Evolutionary conservation across 176 grass and related monocot genomes (phyloP).

Genomic region (Ampelocalamus luodianensis): DNA sequence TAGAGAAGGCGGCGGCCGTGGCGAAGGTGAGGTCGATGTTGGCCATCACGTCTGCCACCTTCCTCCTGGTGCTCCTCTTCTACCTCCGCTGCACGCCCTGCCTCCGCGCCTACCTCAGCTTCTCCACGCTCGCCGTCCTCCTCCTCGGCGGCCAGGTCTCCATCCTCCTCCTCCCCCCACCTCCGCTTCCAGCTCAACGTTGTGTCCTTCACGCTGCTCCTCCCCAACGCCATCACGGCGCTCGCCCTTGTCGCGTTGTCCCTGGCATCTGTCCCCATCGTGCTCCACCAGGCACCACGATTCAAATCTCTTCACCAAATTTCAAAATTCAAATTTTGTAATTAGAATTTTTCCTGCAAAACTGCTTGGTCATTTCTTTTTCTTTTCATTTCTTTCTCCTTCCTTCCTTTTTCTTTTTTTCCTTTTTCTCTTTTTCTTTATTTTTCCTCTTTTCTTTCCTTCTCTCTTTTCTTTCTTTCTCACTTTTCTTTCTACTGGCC

Average conservation of each 20-base stretch:
- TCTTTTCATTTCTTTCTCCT: too few species aligned
- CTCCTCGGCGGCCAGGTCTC: slow-evolving; percentile 73
- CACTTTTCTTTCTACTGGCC: too few species aligned
- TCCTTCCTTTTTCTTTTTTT: too few species aligned
- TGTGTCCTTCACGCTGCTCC: slow-evolving; percentile 67
- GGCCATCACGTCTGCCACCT: slow-evolving; percentile 78
- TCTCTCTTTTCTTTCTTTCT: too few species aligned
- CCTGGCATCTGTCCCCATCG: slow-evolving; percentile 73
- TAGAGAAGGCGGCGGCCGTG: slow-evolving; percentile 77
- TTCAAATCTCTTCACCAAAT: too few species aligned
- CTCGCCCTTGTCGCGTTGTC: slow-evolving; percentile 65
- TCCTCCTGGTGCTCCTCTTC: slow-evolving; percentile 90
- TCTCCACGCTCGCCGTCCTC: slow-evolving; percentile 72
- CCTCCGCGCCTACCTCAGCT: slow-evolving; percentile 76
- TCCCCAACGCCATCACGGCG: slow-evolving; percentile 68
- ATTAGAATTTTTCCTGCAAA: too few species aligned
- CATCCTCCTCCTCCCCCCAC: slow-evolving; percentile 57
- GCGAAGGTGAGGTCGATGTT: slow-evolving; percentile 83
- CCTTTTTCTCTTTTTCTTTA: too few species aligned
- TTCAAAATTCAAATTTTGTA: too few species aligned
- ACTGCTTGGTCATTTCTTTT: too few species aligned
- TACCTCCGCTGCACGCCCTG: slow-evolving; percentile 81
- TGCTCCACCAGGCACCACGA: slow-evolving; percentile 83
- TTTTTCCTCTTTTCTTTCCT: too few species aligned
- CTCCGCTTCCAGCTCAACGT: slow-evolving; percentile 74